phyloP scores from a whole-genome alignment of 2,329 filamentous ascomycete genomes.

The Arthrobotrys conoides region DNA sequence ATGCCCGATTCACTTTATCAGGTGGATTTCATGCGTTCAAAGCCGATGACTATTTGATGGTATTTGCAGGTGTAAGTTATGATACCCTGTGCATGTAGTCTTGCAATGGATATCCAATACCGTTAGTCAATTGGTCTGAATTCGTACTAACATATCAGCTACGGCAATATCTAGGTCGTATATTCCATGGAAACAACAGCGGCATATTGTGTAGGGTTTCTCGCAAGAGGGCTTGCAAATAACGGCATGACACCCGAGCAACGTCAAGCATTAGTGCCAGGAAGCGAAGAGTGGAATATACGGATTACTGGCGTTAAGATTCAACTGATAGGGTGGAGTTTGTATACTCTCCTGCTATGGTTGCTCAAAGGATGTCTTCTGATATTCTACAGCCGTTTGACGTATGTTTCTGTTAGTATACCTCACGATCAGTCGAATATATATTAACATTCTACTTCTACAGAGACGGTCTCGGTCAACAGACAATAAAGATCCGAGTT shows the following conservation, averaged over 20 bases:
- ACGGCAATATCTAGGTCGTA: conserved; percentile 67
- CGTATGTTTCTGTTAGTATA: conserved; percentile 65
- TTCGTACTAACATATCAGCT: not conserved
- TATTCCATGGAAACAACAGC: conserved; percentile 71
- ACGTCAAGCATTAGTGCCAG: conserved; percentile 68
- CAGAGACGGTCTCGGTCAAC: conserved; percentile 67
- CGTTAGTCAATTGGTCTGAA: not conserved
- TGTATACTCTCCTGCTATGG: conserved; percentile 72
- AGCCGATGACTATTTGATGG: conserved; percentile 74
- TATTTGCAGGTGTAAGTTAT: conserved; percentile 70
- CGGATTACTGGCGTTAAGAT: conserved; percentile 73
- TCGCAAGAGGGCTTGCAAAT: conserved; percentile 72
- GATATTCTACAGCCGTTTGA: conserved; percentile 73
- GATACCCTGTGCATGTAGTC: not conserved
- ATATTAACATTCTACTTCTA: conserved; percentile 3
- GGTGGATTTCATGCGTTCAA: conserved; percentile 70
- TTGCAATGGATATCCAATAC: not conserved
- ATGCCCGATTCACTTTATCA: conserved; percentile 69
- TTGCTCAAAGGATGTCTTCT: conserved; percentile 73
- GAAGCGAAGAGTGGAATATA: conserved; percentile 69
- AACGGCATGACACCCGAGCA: conserved; percentile 72
- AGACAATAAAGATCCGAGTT: conserved; percentile 70
- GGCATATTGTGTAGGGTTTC: conserved; percentile 70
- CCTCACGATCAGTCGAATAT: not conserved
- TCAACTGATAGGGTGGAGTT: conserved; percentile 72